phyloP scores from a whole-genome alignment of 495 filamentous ascomycete genomes.

The Talaromyces liani region DNA sequence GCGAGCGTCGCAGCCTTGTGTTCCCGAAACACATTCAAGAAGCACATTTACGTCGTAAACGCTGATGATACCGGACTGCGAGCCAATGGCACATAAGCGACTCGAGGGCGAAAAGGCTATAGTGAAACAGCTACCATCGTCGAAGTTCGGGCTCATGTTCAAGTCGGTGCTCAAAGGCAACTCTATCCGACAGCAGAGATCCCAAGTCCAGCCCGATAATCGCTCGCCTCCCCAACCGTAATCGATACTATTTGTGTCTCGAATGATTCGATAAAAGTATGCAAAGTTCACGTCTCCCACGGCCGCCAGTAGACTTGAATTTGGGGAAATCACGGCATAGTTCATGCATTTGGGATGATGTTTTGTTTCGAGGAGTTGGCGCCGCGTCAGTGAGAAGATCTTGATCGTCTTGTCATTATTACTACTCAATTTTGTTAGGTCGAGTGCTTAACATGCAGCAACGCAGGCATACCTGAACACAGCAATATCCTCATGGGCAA shows the following conservation, averaged over 20 bases:
- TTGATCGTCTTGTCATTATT: conserved; percentile 89
- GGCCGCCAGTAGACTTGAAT: conserved; percentile 70
- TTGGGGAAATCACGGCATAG: conserved; percentile 84
- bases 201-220: conserved; percentile 33
- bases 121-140: conserved; percentile 53
- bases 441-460: not conserved
- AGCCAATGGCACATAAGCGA: conserved; percentile 60
- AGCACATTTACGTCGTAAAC: conserved; percentile 55
- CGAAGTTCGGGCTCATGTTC: conserved; percentile 10
- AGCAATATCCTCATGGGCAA: conserved; percentile 53
- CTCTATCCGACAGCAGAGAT: conserved; percentile 25
- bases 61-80: conserved; percentile 63
- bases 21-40: conserved; percentile 22
- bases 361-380: conserved; percentile 56
- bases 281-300: conserved; percentile 79
- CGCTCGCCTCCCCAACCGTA: conserved; percentile 34
- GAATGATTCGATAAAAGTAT: conserved; percentile 62
- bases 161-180: conserved; percentile 26
- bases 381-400: conserved; percentile 62
- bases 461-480: conserved; percentile 51
- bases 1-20: conserved; percentile 29
- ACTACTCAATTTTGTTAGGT: conserved; percentile 13
- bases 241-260: conserved; percentile 32
- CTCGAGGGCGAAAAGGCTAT: conserved; percentile 66
- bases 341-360: conserved; percentile 78